These are phyloP conservation scores for Rhinocladiella similis DNA, from an alignment of 2,329 filamentous ascomycete genomes.

Conservation along the genomic window DNA sequence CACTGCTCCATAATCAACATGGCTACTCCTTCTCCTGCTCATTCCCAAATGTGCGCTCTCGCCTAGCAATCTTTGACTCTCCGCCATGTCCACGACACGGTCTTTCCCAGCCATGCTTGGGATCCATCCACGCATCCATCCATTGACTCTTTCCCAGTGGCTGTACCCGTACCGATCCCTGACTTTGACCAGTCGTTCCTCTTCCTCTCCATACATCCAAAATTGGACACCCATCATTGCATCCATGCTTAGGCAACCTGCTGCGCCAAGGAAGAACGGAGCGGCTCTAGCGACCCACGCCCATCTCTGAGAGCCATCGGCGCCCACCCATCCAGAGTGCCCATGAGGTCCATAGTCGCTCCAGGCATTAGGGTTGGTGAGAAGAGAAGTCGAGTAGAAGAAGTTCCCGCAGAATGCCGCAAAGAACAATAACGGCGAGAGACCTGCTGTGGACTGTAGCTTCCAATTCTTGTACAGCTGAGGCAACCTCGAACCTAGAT, in stretches of 20 bases:
- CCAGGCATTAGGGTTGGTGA: constrained; percentile 67
- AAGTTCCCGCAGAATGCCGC: constrained; percentile 68
- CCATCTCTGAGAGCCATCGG: constrained; percentile 53
- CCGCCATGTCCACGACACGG: constrained; percentile 31
- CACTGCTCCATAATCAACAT: constrained; percentile 24
- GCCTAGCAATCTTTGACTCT: constrained; percentile 27
- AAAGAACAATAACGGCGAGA: constrained; percentile 63
- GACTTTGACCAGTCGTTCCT: constrained; percentile 48
- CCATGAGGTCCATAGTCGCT: constrained; percentile 56
- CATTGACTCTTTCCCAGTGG: constrained; percentile 59
- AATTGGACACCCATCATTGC: constrained; percentile 65
- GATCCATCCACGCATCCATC: constrained; percentile 68
- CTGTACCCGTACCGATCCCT: constrained; percentile 45
- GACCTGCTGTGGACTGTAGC: constrained; percentile 63
- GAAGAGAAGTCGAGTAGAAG: constrained; percentile 64
- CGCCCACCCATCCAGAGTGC: constrained; percentile 60
- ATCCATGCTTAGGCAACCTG: constrained; percentile 64
- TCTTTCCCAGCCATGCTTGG: constrained; percentile 50
- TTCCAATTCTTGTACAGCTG: constrained; percentile 67
- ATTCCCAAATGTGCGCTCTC: constrained; percentile 25
- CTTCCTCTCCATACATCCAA: constrained; percentile 56
- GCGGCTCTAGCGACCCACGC: constrained; percentile 60
- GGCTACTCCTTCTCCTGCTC: constrained; percentile 18
- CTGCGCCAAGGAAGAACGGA: constrained; percentile 67
- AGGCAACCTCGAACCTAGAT: constrained; percentile 61